Conservation (phyloP, 2,329 filamentous ascomycete species). For the Ascochyta lentis region DNA sequence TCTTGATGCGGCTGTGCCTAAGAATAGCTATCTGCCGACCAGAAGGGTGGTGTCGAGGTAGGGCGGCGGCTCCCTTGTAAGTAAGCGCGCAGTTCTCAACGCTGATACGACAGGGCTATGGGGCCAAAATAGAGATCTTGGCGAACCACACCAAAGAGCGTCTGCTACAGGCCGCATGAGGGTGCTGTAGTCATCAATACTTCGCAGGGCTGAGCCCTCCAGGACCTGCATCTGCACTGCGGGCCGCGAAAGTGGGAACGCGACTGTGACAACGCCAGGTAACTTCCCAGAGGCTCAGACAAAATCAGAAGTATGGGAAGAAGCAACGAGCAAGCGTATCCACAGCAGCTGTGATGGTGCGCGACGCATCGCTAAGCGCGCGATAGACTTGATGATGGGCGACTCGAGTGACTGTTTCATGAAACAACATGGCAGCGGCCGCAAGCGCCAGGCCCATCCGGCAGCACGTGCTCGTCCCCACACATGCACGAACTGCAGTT, state of each 20-base stretch:
- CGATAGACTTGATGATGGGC: slow-evolving; percentile 7
- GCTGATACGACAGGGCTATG: slow-evolving; percentile 38
- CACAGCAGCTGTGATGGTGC: slow-evolving; percentile 1
- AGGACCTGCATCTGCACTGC: slow-evolving; percentile 30
- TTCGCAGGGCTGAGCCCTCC: slow-evolving; percentile 41
- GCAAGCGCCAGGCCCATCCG: slow-evolving; percentile 16
- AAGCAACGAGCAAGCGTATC: slow-evolving; percentile 11
- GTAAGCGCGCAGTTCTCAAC: slow-evolving; percentile 26
- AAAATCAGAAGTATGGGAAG: neutral
- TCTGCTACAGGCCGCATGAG: slow-evolving; percentile 18
- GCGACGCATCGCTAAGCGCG: slow-evolving; percentile 15
- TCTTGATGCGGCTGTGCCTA: slow-evolving; percentile 46
- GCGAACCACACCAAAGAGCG: slow-evolving; percentile 24
- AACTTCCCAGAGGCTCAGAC: neutral
- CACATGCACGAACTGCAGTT: slow-evolving; percentile 16
- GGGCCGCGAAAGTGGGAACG: slow-evolving; percentile 12
- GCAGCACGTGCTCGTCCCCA: slow-evolving; percentile 18
- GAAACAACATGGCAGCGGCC: slow-evolving; percentile 21
- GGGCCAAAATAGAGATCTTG: slow-evolving; percentile 26
- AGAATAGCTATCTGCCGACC: slow-evolving; percentile 35
- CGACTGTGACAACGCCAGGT: slow-evolving; percentile 2
- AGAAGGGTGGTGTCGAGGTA: slow-evolving; percentile 35
- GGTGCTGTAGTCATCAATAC: slow-evolving; percentile 36
- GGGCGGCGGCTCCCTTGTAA: slow-evolving; percentile 34
- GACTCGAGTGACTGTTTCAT: slow-evolving; percentile 21